These are phyloP conservation scores for Heliocybe sulcata DNA, from an alignment of 1,284 basidiomycete species.

Conservation along the genomic window DNA sequence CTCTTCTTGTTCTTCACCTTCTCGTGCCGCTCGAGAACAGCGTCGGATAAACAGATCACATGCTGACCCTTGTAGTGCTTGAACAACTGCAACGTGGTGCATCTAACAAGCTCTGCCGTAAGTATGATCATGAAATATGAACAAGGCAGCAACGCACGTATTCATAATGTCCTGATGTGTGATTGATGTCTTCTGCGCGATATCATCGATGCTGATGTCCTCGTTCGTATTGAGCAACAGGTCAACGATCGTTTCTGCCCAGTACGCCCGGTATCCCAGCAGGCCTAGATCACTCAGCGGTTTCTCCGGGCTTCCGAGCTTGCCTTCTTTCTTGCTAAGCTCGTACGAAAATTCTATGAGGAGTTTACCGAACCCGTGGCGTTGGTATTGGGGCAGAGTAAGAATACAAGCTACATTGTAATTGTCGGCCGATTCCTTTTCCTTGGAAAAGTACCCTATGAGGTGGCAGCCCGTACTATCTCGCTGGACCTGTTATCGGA, in stretches of 20 bases:
- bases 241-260: slow-evolving; percentile 96
- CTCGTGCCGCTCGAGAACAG: slow-evolving; percentile 87
- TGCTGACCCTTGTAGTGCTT: slow-evolving; percentile 96
- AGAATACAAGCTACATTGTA: slow-evolving; percentile 99
- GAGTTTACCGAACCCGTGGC: slow-evolving; percentile 91
- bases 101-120: slow-evolving; percentile 38
- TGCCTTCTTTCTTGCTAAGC: slow-evolving; percentile 93
- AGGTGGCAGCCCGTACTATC: slow-evolving; percentile 91
- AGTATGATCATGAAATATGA: slow-evolving; percentile 12
- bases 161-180: slow-evolving; percentile 97
- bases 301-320: slow-evolving; percentile 96
- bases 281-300: slow-evolving; percentile 94
- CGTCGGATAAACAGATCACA: slow-evolving; percentile 88
- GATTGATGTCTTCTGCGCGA: slow-evolving; percentile 95
- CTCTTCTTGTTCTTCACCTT: slow-evolving; percentile 79
- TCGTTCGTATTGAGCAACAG: slow-evolving; percentile 69
- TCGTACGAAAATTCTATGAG: slow-evolving; percentile 99
- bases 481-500: slow-evolving; percentile 55
- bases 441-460: slow-evolving; percentile 98
- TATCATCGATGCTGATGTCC: slow-evolving; percentile 93
- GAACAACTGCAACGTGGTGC: slow-evolving; percentile 91
- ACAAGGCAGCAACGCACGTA: slow-evolving; percentile 59
- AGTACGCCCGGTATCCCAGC: slow-evolving; percentile 92
- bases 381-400: slow-evolving; percentile 95
- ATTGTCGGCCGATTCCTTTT: slow-evolving; percentile 96